These are phyloP conservation scores for Fusarium sp. DNA, from an alignment of 2,329 filamentous ascomycete genomes.

Conservation along the genomic window DNA sequence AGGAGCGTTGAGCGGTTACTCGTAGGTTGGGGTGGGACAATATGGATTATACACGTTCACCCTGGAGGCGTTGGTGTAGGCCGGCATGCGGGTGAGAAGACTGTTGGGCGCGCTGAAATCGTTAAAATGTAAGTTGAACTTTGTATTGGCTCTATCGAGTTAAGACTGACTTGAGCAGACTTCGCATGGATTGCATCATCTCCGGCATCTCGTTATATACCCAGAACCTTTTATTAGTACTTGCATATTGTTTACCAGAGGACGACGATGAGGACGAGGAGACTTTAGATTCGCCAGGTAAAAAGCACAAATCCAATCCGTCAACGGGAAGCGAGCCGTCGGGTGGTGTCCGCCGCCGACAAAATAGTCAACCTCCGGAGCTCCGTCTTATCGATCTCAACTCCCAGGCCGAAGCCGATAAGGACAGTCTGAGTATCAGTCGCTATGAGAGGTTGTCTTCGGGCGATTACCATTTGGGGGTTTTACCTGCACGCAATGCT, in stretches of 20 bases:
- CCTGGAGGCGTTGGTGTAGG: constrained; percentile 76
- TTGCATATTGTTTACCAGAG: constrained; percentile 87
- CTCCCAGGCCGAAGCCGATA: constrained; percentile 88
- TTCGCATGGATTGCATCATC: constrained; percentile 97
- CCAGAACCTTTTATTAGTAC: constrained; percentile 87
- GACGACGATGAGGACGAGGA: constrained; percentile 64
- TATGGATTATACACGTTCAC: constrained; percentile 95
- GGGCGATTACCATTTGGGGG: constrained; percentile 90
- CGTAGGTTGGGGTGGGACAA: constrained; percentile 94
- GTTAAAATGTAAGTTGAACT: constrained; percentile 82
- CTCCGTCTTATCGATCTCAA: constrained; percentile 90
- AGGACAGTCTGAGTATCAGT: constrained; percentile 86
- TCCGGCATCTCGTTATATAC: constrained; percentile 98
- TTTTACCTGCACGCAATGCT: constrained; percentile 80
- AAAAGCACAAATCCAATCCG: constrained; percentile 57
- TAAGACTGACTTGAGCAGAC: constrained; percentile 67
- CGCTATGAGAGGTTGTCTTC: constrained; percentile 88
- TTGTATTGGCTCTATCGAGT: constrained; percentile 66
- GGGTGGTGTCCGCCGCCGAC: constrained; percentile 76
- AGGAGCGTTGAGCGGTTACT: constrained; percentile 80
- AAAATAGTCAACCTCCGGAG: constrained; percentile 87
- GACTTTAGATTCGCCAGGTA: constrained; percentile 42
- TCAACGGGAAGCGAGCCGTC: constrained; percentile 70
- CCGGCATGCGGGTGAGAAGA: constrained; percentile 76
- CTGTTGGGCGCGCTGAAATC: constrained; percentile 86